Conservation (phyloP, 2,329 filamentous ascomycete genomes). For the Penicillium psychrosexuale region DNA sequence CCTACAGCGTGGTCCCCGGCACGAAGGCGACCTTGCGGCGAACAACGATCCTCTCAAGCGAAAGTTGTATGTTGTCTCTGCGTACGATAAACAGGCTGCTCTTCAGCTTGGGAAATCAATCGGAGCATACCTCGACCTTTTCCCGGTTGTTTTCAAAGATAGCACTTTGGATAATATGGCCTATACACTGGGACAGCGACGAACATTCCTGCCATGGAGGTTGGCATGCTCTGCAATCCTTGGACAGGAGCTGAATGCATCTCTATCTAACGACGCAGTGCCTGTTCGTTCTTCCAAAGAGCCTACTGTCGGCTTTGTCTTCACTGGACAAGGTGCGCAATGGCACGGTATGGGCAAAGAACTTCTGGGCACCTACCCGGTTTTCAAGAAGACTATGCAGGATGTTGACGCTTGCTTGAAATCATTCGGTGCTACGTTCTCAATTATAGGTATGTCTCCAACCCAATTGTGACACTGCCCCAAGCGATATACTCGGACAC, state of each 20-base stretch:
- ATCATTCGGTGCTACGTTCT: constrained; percentile 19
- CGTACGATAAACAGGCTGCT: constrained; percentile 18
- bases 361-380: constrained; percentile 23
- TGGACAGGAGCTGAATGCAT: constrained; percentile 13
- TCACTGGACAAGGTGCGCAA: constrained; percentile 39
- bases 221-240: constrained; percentile 14
- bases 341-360: constrained; percentile 36
- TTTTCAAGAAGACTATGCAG: constrained; percentile 19
- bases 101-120: constrained; percentile 13
- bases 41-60: constrained; percentile 14
- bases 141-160: constrained; percentile 17
- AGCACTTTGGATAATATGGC: constrained; percentile 20
- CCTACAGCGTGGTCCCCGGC: constrained; percentile 22
- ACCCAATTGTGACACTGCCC: too few species aligned
- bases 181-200: constrained; percentile 23
- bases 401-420: constrained; percentile 18
- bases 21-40: constrained; percentile 15
- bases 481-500: not conserved
- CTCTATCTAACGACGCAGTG: constrained; percentile 11
- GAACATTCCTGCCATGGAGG: constrained; percentile 23
- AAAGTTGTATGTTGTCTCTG: constrained; percentile 19
- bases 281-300: constrained; percentile 17
- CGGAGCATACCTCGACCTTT: constrained; percentile 16
- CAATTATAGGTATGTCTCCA: constrained; percentile 22
- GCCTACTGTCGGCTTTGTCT: constrained; percentile 32